Percentiles rank a stretch among this genome's conserved stretches.
phyloP scores from a whole-genome alignment of 768 basidiomycete genomes.

The Mycena filopes region DNA sequence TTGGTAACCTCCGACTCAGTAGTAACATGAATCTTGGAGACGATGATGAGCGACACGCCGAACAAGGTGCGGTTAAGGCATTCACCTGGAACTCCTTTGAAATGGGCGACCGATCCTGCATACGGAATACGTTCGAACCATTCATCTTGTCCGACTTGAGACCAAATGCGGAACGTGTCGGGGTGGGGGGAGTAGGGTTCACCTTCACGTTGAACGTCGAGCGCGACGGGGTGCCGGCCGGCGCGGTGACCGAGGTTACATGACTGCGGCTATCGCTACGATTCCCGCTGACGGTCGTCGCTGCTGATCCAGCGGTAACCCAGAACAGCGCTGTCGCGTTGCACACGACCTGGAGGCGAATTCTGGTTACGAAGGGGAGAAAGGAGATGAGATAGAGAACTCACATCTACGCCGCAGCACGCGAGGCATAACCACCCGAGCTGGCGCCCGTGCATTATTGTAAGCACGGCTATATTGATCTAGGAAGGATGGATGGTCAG shows the following conservation, averaged over 20 bases:
- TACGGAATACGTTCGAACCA: not conserved
- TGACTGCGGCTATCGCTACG: conserved; percentile 4
- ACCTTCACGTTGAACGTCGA: too few species aligned
- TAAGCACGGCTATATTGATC: conserved; percentile 58
- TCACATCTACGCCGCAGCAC: conserved; percentile 47
- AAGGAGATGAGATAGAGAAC: conserved; percentile 19
- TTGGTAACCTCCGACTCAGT: not conserved
- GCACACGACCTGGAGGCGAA: conserved; percentile 53
- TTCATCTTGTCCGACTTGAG: not conserved
- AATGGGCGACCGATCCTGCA: conserved; percentile 1
- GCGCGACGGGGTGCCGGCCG: not conserved
- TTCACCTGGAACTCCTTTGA: conserved; percentile 22
- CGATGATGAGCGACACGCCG: not conserved
- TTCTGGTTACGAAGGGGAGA: not conserved
- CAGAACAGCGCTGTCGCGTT: conserved; percentile 61
- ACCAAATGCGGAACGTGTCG: not conserved
- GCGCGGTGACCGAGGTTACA: not conserved
- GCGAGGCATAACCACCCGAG: conserved; percentile 61
- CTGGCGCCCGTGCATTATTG: conserved; percentile 55
- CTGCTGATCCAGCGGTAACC: conserved; percentile 48
- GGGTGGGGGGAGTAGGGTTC: too few species aligned
- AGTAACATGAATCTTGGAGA: not conserved
- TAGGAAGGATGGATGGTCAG: conserved; percentile 10
- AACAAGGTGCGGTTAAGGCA: not conserved
- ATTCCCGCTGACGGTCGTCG: not conserved